A percentile compares a stretch with the other conserved stretches of the same genome.
These are phyloP conservation scores for Ettlia oleoabundans DNA, from an alignment of 139 green algal genomes.

Conservation along the genomic window DNA sequence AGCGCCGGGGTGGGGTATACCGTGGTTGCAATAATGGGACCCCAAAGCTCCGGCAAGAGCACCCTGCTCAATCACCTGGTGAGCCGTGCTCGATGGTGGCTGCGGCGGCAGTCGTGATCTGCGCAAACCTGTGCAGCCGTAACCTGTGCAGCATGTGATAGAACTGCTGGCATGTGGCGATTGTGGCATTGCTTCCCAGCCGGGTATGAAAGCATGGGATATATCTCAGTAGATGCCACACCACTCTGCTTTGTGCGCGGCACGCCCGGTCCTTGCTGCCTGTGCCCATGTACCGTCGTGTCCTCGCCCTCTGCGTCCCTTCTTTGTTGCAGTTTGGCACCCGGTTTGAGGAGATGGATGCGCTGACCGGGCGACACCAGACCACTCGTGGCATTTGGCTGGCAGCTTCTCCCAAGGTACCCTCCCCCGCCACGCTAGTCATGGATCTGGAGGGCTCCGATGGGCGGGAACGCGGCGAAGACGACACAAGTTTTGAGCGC, in stretches of 20 bases:
- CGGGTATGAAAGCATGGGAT: too few relatives aligned
- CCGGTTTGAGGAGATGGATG: slow-evolving; percentile 96
- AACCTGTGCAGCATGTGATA: too few relatives aligned
- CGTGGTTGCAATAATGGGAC: slow-evolving; percentile 97
- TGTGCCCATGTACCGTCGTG: too few relatives aligned
- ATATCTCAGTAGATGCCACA: too few relatives aligned
- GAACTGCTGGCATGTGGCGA: too few relatives aligned
- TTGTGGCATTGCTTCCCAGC: not conserved
- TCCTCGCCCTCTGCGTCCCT: too few relatives aligned
- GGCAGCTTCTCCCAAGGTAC: slow-evolving; percentile 70
- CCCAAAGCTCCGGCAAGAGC: slow-evolving; percentile 93
- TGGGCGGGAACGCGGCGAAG: slow-evolving; percentile 85
- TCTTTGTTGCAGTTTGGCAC: slow-evolving; percentile 96
- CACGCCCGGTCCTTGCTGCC: too few relatives aligned
- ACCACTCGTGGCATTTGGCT: slow-evolving; percentile 94
- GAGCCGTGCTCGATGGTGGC: slow-evolving; percentile 5
- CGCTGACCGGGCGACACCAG: slow-evolving; percentile 81
- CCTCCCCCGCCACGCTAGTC: slow-evolving; percentile 79
- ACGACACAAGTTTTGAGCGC: slow-evolving; percentile 98
- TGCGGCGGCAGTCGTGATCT: not conserved
- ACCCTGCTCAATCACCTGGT: slow-evolving; percentile 93
- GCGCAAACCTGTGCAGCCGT: not conserved
- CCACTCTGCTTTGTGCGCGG: too few relatives aligned
- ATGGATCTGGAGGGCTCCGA: slow-evolving; percentile 95
- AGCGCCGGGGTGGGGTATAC: slow-evolving; percentile 75